Percentiles rank a stretch among this genome's conserved stretches.
These are phyloP conservation scores for Saprolegnia parasitica DNA, from an alignment of 352 stramenopile species.

Conservation along the genomic window DNA sequence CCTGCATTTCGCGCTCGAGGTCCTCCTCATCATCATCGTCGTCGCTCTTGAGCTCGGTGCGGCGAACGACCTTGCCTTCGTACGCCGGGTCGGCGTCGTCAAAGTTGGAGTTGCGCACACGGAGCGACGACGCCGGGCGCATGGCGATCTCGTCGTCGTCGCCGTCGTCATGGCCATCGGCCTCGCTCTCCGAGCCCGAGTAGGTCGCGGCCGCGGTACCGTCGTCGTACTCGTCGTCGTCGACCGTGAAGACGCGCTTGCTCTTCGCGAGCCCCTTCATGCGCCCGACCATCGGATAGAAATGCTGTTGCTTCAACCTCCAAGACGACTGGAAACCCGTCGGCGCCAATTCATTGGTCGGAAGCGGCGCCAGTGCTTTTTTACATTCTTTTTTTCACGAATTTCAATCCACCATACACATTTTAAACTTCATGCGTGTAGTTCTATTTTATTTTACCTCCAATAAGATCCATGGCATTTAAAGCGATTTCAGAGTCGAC, in stretches of 20 bases:
- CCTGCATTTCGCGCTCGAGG: conserved; percentile 35
- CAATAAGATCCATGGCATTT: no score
- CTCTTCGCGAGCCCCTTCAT: conserved; percentile 24
- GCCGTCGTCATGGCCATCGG: conserved; percentile 25
- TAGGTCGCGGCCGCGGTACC: conserved; percentile 13
- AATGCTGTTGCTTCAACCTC: conserved; percentile 9
- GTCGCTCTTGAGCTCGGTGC: conserved; percentile 42
- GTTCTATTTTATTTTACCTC: background rate
- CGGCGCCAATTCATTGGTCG: background rate
- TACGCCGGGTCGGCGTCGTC: conserved; percentile 43
- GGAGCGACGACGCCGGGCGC: conserved; percentile 55
- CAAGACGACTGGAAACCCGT: conserved; percentile 1
- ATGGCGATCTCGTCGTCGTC: conserved; percentile 36
- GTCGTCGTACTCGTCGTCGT: conserved; percentile 30
- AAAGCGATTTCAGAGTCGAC: no score
- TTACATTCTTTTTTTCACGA: background rate
- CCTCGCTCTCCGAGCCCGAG: conserved; percentile 20
- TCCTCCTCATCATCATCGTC: conserved; percentile 58
- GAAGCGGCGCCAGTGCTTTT: no score
- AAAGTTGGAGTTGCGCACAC: conserved; percentile 70
- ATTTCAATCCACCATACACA: conserved; percentile 28
- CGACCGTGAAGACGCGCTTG: conserved; percentile 27
- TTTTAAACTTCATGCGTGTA: background rate
- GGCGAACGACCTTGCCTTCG: conserved; percentile 72
- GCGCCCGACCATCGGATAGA: conserved; percentile 6